These are phyloP conservation scores for Naganishia sp. DNA, from an alignment of 1,284 basidiomycete species.

Conservation along the genomic window DNA sequence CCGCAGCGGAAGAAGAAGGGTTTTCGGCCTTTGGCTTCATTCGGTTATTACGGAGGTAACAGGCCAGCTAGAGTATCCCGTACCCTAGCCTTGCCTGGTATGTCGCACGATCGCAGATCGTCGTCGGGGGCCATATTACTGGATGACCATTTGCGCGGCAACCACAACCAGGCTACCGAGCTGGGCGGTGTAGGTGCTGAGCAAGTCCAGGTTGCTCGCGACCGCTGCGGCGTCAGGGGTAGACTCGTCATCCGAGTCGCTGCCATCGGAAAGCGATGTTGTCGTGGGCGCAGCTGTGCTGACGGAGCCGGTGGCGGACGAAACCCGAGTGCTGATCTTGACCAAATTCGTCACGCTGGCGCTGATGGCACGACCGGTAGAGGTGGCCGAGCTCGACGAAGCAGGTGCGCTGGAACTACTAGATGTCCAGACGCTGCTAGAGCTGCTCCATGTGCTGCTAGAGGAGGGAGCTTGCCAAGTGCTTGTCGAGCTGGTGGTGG, in stretches of 20 bases:
- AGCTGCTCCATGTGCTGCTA: slow-evolving; percentile 24
- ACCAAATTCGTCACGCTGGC: slow-evolving; percentile 15
- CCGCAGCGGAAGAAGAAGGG: slow-evolving; percentile 12
- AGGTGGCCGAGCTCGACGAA: slow-evolving; percentile 20
- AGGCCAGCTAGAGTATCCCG: slow-evolving; percentile 7
- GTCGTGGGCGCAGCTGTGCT: slow-evolving; percentile 15
- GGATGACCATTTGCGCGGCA: slow-evolving; percentile 31
- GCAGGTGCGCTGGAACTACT: slow-evolving; percentile 20
- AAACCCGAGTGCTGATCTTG: slow-evolving; percentile 21
- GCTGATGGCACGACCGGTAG: slow-evolving; percentile 5
- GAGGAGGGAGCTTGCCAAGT: slow-evolving; percentile 21
- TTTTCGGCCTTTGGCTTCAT: background rate
- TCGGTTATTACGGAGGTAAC: background rate
- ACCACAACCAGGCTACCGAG: slow-evolving; percentile 32
- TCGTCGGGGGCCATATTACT: background rate
- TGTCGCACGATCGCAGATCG: background rate
- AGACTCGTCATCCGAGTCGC: slow-evolving; percentile 3
- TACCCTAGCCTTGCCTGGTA: background rate
- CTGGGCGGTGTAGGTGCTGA: slow-evolving; percentile 32
- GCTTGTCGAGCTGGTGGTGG: slow-evolving; percentile 25
- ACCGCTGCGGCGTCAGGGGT: background rate
- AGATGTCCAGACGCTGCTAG: slow-evolving; percentile 26
- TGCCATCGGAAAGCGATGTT: background rate
- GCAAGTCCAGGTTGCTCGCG: slow-evolving; percentile 32
- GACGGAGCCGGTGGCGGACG: slow-evolving; percentile 21